Evolutionary conservation across 129 eudicot genomes (phyloP).

Genomic region (Flaveria ramosissima): DNA sequence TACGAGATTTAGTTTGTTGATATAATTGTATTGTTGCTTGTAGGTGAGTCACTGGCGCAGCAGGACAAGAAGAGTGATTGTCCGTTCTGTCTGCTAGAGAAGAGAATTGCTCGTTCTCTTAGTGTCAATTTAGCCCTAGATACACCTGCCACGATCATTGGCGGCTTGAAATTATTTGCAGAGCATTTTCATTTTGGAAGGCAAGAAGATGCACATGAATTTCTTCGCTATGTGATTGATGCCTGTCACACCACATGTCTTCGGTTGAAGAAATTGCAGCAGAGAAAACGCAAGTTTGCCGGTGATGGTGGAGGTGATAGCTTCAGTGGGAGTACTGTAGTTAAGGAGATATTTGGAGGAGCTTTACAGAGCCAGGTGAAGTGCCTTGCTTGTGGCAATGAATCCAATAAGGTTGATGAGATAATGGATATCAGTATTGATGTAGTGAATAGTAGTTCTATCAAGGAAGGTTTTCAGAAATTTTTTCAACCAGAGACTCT

Average conservation of each 20-base stretch:
- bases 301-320: conserved; percentile 44
- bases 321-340: conserved; percentile 48
- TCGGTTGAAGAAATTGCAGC: conserved; percentile 82
- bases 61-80: conserved; percentile 77
- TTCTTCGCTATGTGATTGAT: conserved; percentile 83
- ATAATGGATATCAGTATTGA: conserved; percentile 97
- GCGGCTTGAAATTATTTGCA: conserved; percentile 63
- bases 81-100: conserved; percentile 87
- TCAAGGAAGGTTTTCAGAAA: conserved; percentile 74
- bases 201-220: conserved; percentile 99
- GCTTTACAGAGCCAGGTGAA: conserved; percentile 93
- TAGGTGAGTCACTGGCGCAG: conserved; percentile 65
- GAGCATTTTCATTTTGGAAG: conserved; percentile 76
- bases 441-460: conserved; percentile 60
- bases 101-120: conserved; percentile 72
- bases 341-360: conserved; percentile 96
- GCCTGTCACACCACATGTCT: conserved; percentile 87
- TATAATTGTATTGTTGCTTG: neutral
- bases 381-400: conserved; percentile 89
- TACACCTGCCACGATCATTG: conserved; percentile 65
- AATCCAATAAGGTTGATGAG: conserved; percentile 94
- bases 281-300: conserved; percentile 40
- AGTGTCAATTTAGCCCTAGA: conserved; percentile 56
- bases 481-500: conserved; percentile 85
- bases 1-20: neutral